Percentiles rank a stretch among this genome's conserved stretches.
Evolutionary conservation across 257 asterid species (phyloP).

Genomic region (Anisodus acutangulus): DNA sequence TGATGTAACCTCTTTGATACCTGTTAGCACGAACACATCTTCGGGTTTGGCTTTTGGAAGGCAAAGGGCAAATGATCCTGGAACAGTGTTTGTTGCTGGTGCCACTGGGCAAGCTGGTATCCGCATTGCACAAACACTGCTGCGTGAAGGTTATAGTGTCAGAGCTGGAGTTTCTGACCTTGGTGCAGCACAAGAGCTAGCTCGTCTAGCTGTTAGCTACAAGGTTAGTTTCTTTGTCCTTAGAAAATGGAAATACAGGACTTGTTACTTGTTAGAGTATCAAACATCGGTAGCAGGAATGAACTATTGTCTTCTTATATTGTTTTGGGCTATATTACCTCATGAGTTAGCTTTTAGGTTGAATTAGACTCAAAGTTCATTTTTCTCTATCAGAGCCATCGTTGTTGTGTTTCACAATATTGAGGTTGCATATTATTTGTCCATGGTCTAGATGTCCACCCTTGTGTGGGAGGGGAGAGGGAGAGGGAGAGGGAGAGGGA

Average conservation of each 20-base stretch:
- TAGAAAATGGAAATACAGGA: not conserved
- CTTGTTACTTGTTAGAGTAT: not conserved
- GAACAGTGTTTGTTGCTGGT: slow-evolving; percentile 93
- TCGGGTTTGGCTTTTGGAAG: slow-evolving; percentile 59
- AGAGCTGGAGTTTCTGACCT: slow-evolving; percentile 94
- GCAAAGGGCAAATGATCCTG: slow-evolving; percentile 71
- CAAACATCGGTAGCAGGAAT: not conserved
- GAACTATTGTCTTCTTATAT: not conserved
- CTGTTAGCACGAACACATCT: slow-evolving; percentile 53
- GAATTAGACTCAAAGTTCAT: no score
- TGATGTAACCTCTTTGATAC: slow-evolving; percentile 67
- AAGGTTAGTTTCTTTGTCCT: slow-evolving; percentile 53
- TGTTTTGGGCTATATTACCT: not conserved
- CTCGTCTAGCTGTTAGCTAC: slow-evolving; percentile 75
- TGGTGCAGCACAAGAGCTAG: slow-evolving; percentile 86
- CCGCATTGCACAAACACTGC: slow-evolving; percentile 82
- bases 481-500: not conserved
- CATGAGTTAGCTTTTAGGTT: not conserved
- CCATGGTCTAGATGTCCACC: not conserved
- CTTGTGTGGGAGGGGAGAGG: not conserved
- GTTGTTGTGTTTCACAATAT: no score
- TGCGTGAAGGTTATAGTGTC: slow-evolving; percentile 84
- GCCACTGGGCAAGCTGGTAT: slow-evolving; percentile 87
- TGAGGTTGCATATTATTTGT: not conserved
- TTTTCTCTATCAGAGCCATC: not conserved